Conservation (phyloP, 2,329 filamentous ascomycete species). For the Lachnellula cervina region DNA sequence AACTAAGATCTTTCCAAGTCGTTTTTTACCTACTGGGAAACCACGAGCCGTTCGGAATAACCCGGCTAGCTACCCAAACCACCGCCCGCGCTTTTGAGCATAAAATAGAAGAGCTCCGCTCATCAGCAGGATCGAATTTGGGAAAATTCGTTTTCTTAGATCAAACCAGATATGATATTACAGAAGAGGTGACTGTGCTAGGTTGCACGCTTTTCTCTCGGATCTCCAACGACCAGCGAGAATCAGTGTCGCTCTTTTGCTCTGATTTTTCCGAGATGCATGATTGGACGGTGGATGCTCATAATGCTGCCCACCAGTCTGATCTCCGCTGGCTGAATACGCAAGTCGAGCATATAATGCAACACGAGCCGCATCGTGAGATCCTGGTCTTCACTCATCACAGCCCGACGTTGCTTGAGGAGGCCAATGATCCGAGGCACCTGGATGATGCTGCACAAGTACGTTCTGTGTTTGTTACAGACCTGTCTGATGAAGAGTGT, state of each 20-base stretch:
- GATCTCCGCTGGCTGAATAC: slow-evolving; percentile 37
- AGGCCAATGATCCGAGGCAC: slow-evolving; percentile 8
- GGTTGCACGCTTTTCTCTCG: slow-evolving; percentile 47
- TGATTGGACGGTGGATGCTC: slow-evolving; percentile 3
- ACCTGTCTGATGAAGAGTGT: slow-evolving; percentile 34
- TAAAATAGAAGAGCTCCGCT: slow-evolving; percentile 10
- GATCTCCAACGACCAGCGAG: slow-evolving; percentile 35
- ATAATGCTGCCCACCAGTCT: slow-evolving; percentile 5
- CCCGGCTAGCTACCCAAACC: slow-evolving; percentile 1
- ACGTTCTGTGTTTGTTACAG: slow-evolving; percentile 47
- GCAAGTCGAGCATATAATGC: slow-evolving; percentile 31
- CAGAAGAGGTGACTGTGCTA: slow-evolving; percentile 35
- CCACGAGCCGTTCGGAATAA: slow-evolving; percentile 5
- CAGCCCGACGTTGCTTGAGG: slow-evolving; percentile 26
- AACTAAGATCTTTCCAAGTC: slow-evolving; percentile 6
- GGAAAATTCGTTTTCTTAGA: slow-evolving; percentile 37
- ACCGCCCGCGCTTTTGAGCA: slow-evolving; percentile 2
- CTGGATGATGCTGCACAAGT: slow-evolving; percentile 14
- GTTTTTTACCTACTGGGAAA: slow-evolving; percentile 10
- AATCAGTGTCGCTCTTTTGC: slow-evolving; percentile 13
- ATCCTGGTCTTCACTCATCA: slow-evolving; percentile 38
- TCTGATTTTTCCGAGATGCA: slow-evolving; percentile 11
- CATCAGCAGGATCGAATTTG: neutral
- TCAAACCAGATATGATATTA: slow-evolving; percentile 36
- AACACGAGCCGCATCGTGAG: slow-evolving; percentile 30